These are phyloP conservation scores for Fusarium austroafricanum DNA, from an alignment of 2,329 filamentous ascomycete genomes.

Conservation along the genomic window DNA sequence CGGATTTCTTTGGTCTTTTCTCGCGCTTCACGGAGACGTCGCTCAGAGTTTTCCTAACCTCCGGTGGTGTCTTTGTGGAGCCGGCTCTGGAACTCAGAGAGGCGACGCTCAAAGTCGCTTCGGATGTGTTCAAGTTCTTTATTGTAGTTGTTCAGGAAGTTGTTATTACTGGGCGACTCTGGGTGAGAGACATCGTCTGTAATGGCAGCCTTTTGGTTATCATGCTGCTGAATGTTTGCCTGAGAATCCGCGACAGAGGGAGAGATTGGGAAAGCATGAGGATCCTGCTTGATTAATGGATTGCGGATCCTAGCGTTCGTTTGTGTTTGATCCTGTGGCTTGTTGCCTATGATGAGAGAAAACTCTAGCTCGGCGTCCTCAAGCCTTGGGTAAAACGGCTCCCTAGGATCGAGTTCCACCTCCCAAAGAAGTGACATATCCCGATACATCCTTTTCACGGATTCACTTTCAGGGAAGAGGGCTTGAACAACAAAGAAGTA, in stretches of 20 bases:
- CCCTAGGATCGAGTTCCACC: accelerated
- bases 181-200: background rate
- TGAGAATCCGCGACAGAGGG: too few relatives aligned
- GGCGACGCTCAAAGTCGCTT: background rate
- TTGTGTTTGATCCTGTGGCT: too few relatives aligned
- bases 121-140: background rate
- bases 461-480: background rate
- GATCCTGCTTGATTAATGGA: too few relatives aligned
- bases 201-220: background rate
- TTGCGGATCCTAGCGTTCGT: too few relatives aligned
- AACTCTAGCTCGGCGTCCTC: background rate
- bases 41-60: background rate
- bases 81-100: background rate
- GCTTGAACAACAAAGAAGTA: background rate
- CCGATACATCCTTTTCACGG: background rate
- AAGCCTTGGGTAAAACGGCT: background rate
- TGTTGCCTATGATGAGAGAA: background rate
- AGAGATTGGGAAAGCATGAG: too few relatives aligned
- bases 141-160: too few relatives aligned
- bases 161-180: background rate
- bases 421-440: background rate
- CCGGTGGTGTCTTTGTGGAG: background rate
- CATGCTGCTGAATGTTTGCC: too few relatives aligned
- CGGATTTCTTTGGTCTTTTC: background rate
- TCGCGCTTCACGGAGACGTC: background rate